Percentiles rank a stretch among this genome's conserved stretches.
phyloP scores from a whole-genome alignment of 2,329 filamentous ascomycete genomes.

The Fusarium lateritium region DNA sequence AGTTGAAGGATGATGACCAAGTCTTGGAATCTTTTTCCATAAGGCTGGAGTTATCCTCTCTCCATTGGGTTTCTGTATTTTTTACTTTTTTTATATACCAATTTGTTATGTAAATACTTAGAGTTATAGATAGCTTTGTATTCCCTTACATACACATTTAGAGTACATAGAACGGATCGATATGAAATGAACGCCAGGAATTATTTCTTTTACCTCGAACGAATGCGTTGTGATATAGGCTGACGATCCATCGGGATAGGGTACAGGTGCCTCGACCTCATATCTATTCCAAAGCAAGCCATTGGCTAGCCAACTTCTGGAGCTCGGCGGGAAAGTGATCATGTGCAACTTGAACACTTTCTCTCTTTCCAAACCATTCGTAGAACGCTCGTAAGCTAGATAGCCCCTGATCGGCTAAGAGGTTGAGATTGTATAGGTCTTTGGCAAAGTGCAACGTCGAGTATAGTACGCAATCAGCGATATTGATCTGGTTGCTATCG shows the following conservation, averaged over 20 bases:
- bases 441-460: slow-evolving; percentile 35
- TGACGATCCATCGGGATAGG: accelerated
- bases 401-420: slow-evolving; percentile 16
- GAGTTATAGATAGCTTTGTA: background rate
- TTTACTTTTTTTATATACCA: background rate
- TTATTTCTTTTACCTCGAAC: no score
- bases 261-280: no score
- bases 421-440: slow-evolving; percentile 23
- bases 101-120: background rate
- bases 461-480: slow-evolving; percentile 41
- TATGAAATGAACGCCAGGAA: no score
- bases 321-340: slow-evolving; percentile 24
- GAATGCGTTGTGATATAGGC: accelerated
- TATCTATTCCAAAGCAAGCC: slow-evolving; percentile 26
- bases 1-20: slow-evolving; percentile 14
- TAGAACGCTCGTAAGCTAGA: slow-evolving; percentile 24
- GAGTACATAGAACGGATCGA: no score
- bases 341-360: slow-evolving; percentile 20
- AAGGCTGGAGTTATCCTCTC: background rate
- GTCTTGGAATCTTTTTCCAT: slow-evolving; percentile 4
- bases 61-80: accelerated
- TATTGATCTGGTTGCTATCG: background rate
- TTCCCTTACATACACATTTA: no score
- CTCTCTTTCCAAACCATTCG: slow-evolving; percentile 17
- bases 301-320: slow-evolving; percentile 28